Evolutionary conservation across 139 green algal species (phyloP), one percentile per base, ranked within the genome.

Genomic region (Micractinium conductrix): DNA sequence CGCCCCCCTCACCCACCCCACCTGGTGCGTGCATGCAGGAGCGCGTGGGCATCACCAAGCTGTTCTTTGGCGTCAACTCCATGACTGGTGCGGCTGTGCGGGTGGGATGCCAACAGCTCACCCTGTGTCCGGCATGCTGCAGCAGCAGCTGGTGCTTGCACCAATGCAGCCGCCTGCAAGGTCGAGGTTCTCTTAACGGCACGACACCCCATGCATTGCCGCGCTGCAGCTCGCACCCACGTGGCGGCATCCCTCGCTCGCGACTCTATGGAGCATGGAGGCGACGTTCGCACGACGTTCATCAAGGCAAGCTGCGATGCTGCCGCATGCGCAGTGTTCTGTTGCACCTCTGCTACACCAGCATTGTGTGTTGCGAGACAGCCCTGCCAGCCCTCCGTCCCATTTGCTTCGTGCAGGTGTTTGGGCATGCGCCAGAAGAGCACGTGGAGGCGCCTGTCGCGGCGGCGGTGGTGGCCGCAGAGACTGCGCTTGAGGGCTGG

Each of bases 211-310:
- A 21, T 44, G n/a, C n/a, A 8, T 4, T 37, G 67, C 63, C 17
- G 17, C 60, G 10, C 24, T 37, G 69, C 69, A 75, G 69, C 69
- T 40, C 69, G 69, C 69, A 26, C 24, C 7, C 40, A 38, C 22
- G 69, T 75, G 69, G 69, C 69, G 19, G 69, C 69, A 24, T 50
- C 69, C 19, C 69, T 75, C 24, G 69, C 69, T 4, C 40, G 40
- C 2, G 69, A 75, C 69, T 55, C 69, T 21, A 22, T 75, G 40
- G 24, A 75, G n/a, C 69, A 75, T n/a, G 69, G 69, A 14, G 69
- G 69, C 40, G 33, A 75, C 69, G 28, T 75, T 38, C 69, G 69
- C 8, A 28, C 69, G 24, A 75, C 69, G 14, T 75, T 75, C 69
- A 55, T 75, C 69, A 75, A 75, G 69, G 69, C 28, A 24, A 19